Conservation (phyloP, 2,329 filamentous ascomycete genomes). For the Furcasterigmium sp. region DNA sequence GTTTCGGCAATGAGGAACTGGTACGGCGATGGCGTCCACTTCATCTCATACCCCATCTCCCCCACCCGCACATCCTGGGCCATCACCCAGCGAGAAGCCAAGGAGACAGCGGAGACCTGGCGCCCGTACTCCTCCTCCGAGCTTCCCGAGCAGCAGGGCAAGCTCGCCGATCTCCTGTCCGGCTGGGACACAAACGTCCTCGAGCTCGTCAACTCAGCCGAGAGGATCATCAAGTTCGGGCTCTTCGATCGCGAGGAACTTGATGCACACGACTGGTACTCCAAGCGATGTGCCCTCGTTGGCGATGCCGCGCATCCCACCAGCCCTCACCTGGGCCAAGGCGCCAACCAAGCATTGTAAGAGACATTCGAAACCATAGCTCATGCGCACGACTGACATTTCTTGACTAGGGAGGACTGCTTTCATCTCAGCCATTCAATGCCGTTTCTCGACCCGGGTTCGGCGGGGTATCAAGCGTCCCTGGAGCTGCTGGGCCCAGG, state of each 20-base stretch:
- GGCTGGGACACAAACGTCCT: slow-evolving; percentile 13
- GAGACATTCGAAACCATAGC: no score
- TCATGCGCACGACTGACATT: no score
- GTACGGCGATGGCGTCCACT: slow-evolving; percentile 17
- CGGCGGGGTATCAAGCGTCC: no score
- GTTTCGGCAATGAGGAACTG: slow-evolving; percentile 15
- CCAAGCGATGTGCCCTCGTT: slow-evolving; percentile 14
- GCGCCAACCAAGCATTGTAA: no score
- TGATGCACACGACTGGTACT: slow-evolving; percentile 14
- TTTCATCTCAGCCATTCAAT: no score
- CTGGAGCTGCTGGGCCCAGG: no score
- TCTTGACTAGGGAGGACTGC: no score
- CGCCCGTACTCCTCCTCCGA: slow-evolving; percentile 13
- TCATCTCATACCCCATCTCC: slow-evolving; percentile 16
- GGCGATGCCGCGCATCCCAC: slow-evolving; percentile 19
- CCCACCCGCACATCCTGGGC: slow-evolving; percentile 16
- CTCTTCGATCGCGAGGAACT: slow-evolving; percentile 19
- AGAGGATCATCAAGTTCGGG: slow-evolving; percentile 19
- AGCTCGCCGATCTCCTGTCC: slow-evolving; percentile 10
- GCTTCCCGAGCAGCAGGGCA: slow-evolving; percentile 9
- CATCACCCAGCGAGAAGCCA: slow-evolving; percentile 14
- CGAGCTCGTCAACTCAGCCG: slow-evolving; percentile 12
- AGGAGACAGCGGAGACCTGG: slow-evolving; percentile 17
- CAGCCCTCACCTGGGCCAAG: slow-evolving; percentile 18
- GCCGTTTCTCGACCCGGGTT: no score